Evolutionary conservation across 352 stramenopile genomes (phyloP).

Genomic region (Pythium monospermum): DNA sequence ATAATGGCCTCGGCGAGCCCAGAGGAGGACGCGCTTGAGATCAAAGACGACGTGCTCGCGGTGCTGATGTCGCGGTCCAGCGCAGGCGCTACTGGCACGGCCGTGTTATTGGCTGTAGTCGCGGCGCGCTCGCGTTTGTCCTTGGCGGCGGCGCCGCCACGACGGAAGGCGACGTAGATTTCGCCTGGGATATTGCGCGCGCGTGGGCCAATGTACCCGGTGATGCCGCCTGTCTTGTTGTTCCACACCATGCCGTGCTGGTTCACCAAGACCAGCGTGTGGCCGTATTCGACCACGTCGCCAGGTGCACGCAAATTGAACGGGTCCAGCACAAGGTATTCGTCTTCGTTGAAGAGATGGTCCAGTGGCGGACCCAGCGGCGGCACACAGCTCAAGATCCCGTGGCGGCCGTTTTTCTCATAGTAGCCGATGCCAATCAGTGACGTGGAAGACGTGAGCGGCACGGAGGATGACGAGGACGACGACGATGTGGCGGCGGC

Average conservation of each 20-base stretch:
- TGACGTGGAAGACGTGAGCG: no score
- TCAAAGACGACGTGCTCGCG: constrained; percentile 8
- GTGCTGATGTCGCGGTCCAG: constrained; percentile 12
- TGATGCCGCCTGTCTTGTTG: constrained; percentile 87
- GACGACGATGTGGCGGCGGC: not conserved
- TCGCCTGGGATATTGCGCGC: constrained; percentile 61
- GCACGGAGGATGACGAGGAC: no score
- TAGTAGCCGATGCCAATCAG: constrained; percentile 81
- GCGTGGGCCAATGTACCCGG: constrained; percentile 72
- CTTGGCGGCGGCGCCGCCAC: constrained; percentile 7
- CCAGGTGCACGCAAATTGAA: constrained; percentile 30
- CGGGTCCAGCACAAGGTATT: constrained; percentile 76
- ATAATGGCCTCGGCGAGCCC: not conserved
- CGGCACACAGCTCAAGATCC: constrained; percentile 75
- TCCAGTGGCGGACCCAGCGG: constrained; percentile 68
- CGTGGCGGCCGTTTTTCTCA: constrained; percentile 83
- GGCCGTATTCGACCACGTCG: constrained; percentile 64
- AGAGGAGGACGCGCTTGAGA: constrained; percentile 15
- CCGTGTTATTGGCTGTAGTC: not conserved
- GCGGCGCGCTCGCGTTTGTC: constrained; percentile 6
- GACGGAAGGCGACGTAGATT: constrained; percentile 72
- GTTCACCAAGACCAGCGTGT: constrained; percentile 78
- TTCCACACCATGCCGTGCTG: constrained; percentile 84
- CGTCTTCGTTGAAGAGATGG: constrained; percentile 77
- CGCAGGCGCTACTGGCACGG: not conserved